Percentiles rank a stretch among this genome's conserved stretches.
These are phyloP conservation scores for Vitis amurensis DNA, from an alignment of 164 flowering plant species.

Conservation along the genomic window DNA sequence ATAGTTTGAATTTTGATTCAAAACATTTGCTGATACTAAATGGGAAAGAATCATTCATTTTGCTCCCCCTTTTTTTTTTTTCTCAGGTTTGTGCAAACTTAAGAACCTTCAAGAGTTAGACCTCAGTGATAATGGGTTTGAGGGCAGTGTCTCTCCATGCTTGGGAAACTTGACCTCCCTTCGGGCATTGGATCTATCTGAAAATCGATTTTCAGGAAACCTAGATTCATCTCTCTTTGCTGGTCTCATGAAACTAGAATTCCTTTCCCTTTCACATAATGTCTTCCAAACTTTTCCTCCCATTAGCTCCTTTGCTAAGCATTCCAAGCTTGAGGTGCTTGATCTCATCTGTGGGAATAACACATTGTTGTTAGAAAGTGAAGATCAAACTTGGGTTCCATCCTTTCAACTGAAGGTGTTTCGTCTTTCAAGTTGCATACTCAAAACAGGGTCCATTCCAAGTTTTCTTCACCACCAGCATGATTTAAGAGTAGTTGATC, in stretches of 20 bases:
- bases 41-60: not conserved
- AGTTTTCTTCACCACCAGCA: not conserved
- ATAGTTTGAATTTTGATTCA: no score
- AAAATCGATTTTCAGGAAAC: not conserved
- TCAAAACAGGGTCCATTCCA: not conserved
- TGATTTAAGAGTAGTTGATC: not conserved
- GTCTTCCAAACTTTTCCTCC: not conserved
- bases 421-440: not conserved
- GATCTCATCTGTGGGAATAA: not conserved
- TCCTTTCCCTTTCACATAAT: not conserved
- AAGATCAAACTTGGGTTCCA: not conserved
- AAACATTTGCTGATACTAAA: no score
- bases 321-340: not conserved
- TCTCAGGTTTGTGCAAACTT: not conserved
- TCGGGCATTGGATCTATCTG: not conserved
- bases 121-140: not conserved
- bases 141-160: not conserved
- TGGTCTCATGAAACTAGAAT: not conserved
- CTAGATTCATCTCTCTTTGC: not conserved
- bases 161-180: conserved; percentile 1
- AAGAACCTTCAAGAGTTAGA: conserved; percentile 1
- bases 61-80: not conserved
- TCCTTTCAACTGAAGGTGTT: not conserved
- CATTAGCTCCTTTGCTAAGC: not conserved
- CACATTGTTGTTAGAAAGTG: not conserved